phyloP scores from a whole-genome alignment of 768 basidiomycete species.

The Russula earlei region DNA sequence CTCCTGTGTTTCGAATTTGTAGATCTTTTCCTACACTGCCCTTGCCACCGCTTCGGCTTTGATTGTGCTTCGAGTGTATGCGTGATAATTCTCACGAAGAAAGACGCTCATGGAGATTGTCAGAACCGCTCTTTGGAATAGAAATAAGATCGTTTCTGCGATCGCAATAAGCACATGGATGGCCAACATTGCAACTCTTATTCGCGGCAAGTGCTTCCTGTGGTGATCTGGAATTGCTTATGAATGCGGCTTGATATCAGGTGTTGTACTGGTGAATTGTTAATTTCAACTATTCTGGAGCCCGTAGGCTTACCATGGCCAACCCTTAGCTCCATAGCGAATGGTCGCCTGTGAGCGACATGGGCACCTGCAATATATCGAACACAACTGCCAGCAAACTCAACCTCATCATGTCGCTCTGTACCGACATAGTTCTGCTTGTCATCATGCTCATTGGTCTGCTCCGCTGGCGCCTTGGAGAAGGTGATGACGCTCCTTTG shows the following conservation, averaged over 20 bases:
- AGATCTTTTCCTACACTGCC: background rate
- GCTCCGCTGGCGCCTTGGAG: background rate
- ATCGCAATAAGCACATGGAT: background rate
- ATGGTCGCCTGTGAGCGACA: background rate
- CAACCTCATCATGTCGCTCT: no score
- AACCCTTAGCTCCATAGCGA: background rate
- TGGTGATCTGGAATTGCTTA: no score
- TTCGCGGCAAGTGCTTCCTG: background rate
- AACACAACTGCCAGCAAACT: background rate
- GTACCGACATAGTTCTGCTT: no score
- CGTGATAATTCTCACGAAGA: background rate
- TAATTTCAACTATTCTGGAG: background rate
- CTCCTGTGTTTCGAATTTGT: background rate
- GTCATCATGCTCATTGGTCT: background rate
- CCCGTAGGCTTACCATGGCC: background rate
- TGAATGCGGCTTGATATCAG: background rate
- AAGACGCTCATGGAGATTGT: background rate
- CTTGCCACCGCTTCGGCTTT: background rate
- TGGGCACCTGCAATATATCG: background rate
- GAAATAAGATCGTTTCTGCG: background rate
- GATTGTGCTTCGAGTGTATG: background rate
- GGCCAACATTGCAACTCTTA: background rate
- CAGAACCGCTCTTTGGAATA: constrained; percentile 6
- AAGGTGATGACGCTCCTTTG: background rate
- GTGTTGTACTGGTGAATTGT: background rate